Base-by-base conservation (phyloP, 495 filamentous ascomycete species). In the Penicillium nucicola region DNA sequence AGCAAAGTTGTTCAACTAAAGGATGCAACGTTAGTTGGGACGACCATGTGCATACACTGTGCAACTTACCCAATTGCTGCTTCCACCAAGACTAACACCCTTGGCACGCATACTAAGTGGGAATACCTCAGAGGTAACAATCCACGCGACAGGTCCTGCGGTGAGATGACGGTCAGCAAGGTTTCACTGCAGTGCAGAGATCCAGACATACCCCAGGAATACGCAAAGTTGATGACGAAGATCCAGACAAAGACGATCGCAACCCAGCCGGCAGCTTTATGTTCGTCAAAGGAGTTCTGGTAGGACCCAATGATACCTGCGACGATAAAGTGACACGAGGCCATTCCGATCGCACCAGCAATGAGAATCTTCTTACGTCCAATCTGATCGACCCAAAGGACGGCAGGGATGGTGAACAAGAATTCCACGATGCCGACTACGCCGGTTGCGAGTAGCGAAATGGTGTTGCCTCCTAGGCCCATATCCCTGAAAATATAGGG, bases 401-500 rank as follows among this genome's bases (percentile, higher is more conserved):
- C 87, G 44, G 82, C 84, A 33, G 85, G 70, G 11, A 80, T 72
- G 4, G 85, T 88, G 61, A 85, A 85, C 55, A 89, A 70, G 66
- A 90, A 88, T 61, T 89, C 85, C 12, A 88, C 65, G 15, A 87
- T 86, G 57, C 88, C 89, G 52, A 85, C 85, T n/a, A 89, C 76
- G 15, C 86, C 84, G 2, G 84, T 87, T 1, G 83, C 84, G n/a
- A 88, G 77, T 39, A 89, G 74, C 52, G 81, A 81, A 50, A 82
- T 76, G 55, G 88, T 82, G 45, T 64, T 77, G 31, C 54, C 68
- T 33, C 57, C 58, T 2, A 71, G 53, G 2, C 64, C 46, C 43
- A 76, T 68, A 18, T 61, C 55, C 20, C 60, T 35, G 60, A 75
- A 69, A 41, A 75, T 66, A 55, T 60, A 64, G n/a, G 65, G 71